phyloP scores from a whole-genome alignment of 441 rosid genomes.

The Mallotus repandus region DNA sequence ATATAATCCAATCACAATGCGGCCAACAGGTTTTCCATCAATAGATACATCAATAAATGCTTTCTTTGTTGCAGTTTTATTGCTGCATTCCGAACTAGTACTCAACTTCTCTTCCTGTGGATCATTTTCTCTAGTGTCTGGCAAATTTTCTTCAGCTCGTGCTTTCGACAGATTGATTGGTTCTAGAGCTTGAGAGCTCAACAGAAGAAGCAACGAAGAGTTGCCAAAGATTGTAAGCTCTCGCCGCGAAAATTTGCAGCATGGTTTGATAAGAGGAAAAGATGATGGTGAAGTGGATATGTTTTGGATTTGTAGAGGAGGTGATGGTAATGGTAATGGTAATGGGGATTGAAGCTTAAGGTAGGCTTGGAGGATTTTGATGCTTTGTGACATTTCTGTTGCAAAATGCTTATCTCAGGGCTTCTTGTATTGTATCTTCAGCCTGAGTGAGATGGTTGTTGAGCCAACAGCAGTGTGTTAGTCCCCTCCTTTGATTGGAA shows the following conservation, averaged over 20 bases:
- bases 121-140: slow-evolving; percentile 11
- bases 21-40: slow-evolving; percentile 65
- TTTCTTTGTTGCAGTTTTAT: slow-evolving; percentile 37
- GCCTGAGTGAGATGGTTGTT: background rate
- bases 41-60: slow-evolving; percentile 78
- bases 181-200: slow-evolving; percentile 40
- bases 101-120: slow-evolving; percentile 27
- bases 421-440: too few relatives aligned
- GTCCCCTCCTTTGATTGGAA: background rate
- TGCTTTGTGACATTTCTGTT: slow-evolving; percentile 41
- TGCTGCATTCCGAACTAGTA: slow-evolving; percentile 22
- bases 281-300: slow-evolving; percentile 28
- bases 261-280: slow-evolving; percentile 28
- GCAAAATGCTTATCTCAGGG: too few relatives aligned
- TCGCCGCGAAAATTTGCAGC: slow-evolving; percentile 58
- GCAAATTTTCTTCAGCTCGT: slow-evolving; percentile 46
- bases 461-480: background rate
- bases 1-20: slow-evolving; percentile 64
- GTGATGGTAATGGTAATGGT: slow-evolving; percentile 19
- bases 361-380: slow-evolving; percentile 34
- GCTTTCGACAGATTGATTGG: slow-evolving; percentile 44
- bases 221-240: slow-evolving; percentile 42
- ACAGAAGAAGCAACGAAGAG: slow-evolving; percentile 62
- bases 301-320: slow-evolving; percentile 29
- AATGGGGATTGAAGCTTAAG: slow-evolving; percentile 25